Evolutionary conservation across 192 early-diverging fungal species (phyloP).

Genomic region (Glomus cerebriforme): DNA sequence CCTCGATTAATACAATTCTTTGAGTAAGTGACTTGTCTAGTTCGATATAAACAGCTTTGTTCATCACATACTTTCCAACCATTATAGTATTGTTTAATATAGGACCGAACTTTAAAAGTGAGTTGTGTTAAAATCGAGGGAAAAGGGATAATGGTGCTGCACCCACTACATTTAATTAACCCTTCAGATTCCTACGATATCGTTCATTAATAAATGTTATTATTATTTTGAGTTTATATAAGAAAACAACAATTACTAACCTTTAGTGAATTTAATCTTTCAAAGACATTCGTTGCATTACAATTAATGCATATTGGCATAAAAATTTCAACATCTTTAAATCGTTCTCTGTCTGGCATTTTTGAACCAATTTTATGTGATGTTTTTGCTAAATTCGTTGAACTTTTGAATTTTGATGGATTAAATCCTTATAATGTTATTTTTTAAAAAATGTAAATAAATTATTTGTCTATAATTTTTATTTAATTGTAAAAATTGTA

Average conservation of each 20-base stretch:
- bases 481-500: background rate
- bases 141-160: conserved; percentile 45
- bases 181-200: background rate
- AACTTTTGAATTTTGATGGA: conserved; percentile 55
- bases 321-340: conserved; percentile 72
- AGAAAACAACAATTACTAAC: conserved; percentile 29
- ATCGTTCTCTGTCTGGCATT: conserved; percentile 72
- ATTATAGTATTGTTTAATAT: conserved; percentile 76
- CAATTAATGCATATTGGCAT: conserved; percentile 64
- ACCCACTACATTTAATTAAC: conserved; percentile 53
- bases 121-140: conserved; percentile 67
- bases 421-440: conserved; percentile 59
- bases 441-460: too few species aligned
- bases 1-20: conserved; percentile 63
- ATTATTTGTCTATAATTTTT: background rate
- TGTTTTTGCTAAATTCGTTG: conserved; percentile 50
- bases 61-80: conserved; percentile 82
- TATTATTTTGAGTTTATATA: conserved; percentile 21
- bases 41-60: conserved; percentile 61
- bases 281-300: conserved; percentile 48
- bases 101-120: conserved; percentile 58
- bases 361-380: conserved; percentile 76
- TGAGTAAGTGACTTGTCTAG: conserved; percentile 67
- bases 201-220: conserved; percentile 35
- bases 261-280: conserved; percentile 31